phyloP scores from a whole-genome alignment of 352 stramenopile species.

The Hyaloperonospora brassicae region DNA sequence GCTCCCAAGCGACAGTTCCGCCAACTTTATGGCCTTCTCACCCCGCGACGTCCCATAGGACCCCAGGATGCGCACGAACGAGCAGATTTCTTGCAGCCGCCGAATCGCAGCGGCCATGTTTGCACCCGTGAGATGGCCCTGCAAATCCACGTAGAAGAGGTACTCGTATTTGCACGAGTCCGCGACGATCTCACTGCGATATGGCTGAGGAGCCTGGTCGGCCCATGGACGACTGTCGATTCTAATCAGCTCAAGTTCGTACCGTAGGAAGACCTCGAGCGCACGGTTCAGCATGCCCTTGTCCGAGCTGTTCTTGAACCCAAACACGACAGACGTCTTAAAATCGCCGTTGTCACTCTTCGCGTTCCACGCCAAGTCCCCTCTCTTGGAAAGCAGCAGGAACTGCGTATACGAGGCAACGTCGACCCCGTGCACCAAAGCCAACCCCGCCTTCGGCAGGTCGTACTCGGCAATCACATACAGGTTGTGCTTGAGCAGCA shows the following conservation, averaged over 20 bases:
- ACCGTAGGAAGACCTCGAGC: slow-evolving; percentile 52
- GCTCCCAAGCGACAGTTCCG: slow-evolving; percentile 13
- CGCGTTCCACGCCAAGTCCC: slow-evolving; percentile 28
- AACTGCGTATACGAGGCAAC: slow-evolving; percentile 83
- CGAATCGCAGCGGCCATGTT: slow-evolving; percentile 66
- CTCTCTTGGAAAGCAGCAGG: slow-evolving; percentile 67
- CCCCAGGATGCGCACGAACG: slow-evolving; percentile 80
- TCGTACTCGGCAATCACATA: slow-evolving; percentile 69
- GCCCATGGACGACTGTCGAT: slow-evolving; percentile 64
- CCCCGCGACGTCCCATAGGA: slow-evolving; percentile 55
- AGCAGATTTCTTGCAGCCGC: slow-evolving; percentile 70
- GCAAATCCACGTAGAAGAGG: slow-evolving; percentile 70
- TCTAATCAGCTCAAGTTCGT: slow-evolving; percentile 61
- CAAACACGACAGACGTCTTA: slow-evolving; percentile 73
- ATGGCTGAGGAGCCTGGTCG: slow-evolving; percentile 38
- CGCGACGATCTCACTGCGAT: slow-evolving; percentile 13
- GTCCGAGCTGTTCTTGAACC: slow-evolving; percentile 54
- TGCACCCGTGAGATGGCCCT: slow-evolving; percentile 54
- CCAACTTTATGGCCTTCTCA: slow-evolving; percentile 11
- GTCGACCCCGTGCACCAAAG: slow-evolving; percentile 45
- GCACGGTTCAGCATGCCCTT: slow-evolving; percentile 56
- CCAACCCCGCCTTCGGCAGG: slow-evolving; percentile 11
- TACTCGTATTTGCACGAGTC: slow-evolving; percentile 58
- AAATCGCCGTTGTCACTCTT: slow-evolving; percentile 32
- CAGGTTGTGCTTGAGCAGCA: slow-evolving; percentile 63